Conservation (phyloP, 2,329 filamentous ascomycete genomes). For the Penicillium sp. region DNA sequence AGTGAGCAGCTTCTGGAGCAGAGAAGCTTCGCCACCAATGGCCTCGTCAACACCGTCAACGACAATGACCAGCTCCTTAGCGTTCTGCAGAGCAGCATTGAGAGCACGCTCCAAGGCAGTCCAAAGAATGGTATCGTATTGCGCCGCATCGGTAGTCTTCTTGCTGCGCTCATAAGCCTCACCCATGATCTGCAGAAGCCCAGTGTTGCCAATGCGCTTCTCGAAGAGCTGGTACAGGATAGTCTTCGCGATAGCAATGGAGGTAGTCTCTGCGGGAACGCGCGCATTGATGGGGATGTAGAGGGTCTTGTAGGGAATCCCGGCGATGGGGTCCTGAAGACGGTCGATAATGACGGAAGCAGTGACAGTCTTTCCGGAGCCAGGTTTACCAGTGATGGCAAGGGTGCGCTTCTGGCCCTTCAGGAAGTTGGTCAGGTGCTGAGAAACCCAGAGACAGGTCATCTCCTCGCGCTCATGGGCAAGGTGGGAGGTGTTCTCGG, state of each 20-base stretch:
- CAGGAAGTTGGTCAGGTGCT: constrained; percentile 50
- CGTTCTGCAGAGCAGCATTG: constrained; percentile 25
- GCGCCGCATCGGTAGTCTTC: constrained; percentile 21
- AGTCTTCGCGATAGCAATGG: constrained; percentile 34
- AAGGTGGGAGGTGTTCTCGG: constrained; percentile 43
- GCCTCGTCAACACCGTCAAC: constrained; percentile 42
- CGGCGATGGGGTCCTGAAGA: constrained; percentile 39
- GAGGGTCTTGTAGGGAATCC: constrained; percentile 35
- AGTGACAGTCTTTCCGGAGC: constrained; percentile 41
- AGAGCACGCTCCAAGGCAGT: constrained; percentile 32
- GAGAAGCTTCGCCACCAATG: constrained; percentile 26
- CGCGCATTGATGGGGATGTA: constrained; percentile 40
- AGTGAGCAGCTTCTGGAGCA: constrained; percentile 30
- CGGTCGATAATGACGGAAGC: constrained; percentile 42
- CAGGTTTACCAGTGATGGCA: constrained; percentile 43
- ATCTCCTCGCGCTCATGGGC: constrained; percentile 49
- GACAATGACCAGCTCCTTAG: constrained; percentile 39
- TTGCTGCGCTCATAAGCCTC: constrained; percentile 32
- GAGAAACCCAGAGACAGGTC: constrained; percentile 56
- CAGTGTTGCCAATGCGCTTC: constrained; percentile 41
- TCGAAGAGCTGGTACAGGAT: constrained; percentile 41
- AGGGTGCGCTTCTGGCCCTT: constrained; percentile 47
- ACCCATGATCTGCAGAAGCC: constrained; percentile 36
- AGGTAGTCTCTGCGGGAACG: constrained; percentile 31
- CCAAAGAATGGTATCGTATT: constrained; percentile 41